A percentile compares a stretch with the other conserved stretches of the same genome.
phyloP scores from a whole-genome alignment of 148 eudicot genomes.

The Rhododendron griersonianum region DNA sequence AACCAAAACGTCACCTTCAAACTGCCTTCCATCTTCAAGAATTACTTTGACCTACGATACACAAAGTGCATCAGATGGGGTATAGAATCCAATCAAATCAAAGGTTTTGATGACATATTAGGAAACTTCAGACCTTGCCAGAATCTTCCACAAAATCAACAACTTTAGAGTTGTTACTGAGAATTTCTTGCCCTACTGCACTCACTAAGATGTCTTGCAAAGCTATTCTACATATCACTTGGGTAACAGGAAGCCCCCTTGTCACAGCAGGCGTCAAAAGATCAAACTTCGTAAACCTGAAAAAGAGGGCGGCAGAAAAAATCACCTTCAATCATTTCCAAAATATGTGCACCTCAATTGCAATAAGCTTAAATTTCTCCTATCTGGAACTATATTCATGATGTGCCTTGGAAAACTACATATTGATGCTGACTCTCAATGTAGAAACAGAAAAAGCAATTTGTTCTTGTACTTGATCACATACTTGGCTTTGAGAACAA shows the following conservation, averaged over 20 bases:
- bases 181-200: constrained; percentile 16
- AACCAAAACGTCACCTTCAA: constrained; percentile 20
- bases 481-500: not conserved
- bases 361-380: not conserved
- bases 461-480: not conserved
- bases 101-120: not conserved
- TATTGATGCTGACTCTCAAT: not conserved
- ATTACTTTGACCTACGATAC: constrained; percentile 14
- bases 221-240: constrained; percentile 20
- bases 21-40: constrained; percentile 19
- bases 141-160: constrained; percentile 17
- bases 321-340: not conserved
- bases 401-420: not conserved
- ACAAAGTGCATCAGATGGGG: not conserved
- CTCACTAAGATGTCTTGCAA: constrained; percentile 24
- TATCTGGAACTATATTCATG: not conserved
- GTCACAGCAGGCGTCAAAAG: constrained; percentile 15
- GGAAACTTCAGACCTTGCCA: constrained; percentile 16
- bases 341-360: not conserved
- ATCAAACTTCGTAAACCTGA: constrained; percentile 24
- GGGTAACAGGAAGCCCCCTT: constrained; percentile 20
- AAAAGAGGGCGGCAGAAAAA: not conserved
- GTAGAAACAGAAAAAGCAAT: not conserved
- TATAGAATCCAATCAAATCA: not conserved
- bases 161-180: constrained; percentile 22